These are phyloP conservation scores for Leishmania guyanensis DNA, from an alignment of 208 protist genomes.

Conservation along the genomic window DNA sequence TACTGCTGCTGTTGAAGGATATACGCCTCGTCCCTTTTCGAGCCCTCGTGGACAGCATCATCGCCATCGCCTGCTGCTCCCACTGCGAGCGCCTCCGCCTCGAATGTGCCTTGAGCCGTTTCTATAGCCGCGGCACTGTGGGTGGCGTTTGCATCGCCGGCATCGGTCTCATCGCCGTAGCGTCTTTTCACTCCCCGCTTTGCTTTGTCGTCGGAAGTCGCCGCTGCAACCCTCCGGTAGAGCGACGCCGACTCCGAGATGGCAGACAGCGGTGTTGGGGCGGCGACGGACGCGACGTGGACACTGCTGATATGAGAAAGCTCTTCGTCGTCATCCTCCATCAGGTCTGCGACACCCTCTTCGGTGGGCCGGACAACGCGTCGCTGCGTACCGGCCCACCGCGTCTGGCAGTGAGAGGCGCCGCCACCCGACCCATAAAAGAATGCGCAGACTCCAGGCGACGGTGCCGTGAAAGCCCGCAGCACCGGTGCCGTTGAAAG, in stretches of 20 bases:
- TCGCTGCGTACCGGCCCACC: conserved; percentile 21
- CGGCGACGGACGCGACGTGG: not conserved
- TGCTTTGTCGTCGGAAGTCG: not conserved
- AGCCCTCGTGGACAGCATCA: not conserved
- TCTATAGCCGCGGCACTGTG: not conserved
- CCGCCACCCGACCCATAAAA: not conserved
- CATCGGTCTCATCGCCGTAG: not conserved
- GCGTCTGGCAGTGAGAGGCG: conserved; percentile 9
- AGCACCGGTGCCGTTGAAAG: conserved; percentile 1
- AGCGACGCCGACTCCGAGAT: conserved; percentile 9
- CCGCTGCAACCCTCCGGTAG: conserved; percentile 6
- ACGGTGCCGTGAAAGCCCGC: not conserved
- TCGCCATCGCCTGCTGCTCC: not conserved
- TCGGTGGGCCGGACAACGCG: conserved; percentile 27
- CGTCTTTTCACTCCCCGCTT: not conserved
- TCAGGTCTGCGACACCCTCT: conserved; percentile 22
- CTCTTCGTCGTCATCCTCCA: conserved; percentile 27
- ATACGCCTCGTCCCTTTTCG: not conserved
- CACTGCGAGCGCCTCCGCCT: not conserved
- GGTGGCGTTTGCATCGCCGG: not conserved
- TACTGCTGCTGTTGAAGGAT: conserved; percentile 20
- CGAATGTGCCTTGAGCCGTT: not conserved
- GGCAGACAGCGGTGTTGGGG: conserved; percentile 9
- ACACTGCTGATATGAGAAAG: not conserved
- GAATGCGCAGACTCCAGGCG: not conserved